These are phyloP conservation scores for Yamadazyma triangularis DNA, from an alignment of 1,139 yeast species.

Conservation along the genomic window DNA sequence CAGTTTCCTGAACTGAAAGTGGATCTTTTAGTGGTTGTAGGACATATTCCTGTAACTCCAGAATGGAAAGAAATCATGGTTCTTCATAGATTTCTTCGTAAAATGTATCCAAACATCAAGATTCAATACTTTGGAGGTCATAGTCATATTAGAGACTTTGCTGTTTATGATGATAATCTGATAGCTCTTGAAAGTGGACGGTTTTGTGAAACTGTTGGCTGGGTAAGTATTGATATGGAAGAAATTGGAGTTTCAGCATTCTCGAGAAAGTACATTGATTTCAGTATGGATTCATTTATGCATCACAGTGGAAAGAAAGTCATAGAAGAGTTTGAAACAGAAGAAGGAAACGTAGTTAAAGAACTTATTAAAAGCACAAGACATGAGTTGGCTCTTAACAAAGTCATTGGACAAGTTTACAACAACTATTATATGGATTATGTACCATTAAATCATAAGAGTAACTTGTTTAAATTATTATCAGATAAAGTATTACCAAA, in stretches of 20 bases:
- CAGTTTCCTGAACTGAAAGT: slow-evolving; percentile 39
- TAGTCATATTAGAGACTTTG: slow-evolving; percentile 85
- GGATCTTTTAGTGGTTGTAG: slow-evolving; percentile 67
- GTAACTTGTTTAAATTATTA: slow-evolving; percentile 59
- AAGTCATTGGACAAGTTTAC: slow-evolving; percentile 61
- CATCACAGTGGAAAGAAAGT: slow-evolving; percentile 47
- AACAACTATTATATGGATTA: slow-evolving; percentile 61
- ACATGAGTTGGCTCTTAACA: slow-evolving; percentile 48
- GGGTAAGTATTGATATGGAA: slow-evolving; percentile 58
- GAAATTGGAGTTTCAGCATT: slow-evolving; percentile 18
- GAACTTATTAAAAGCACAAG: slow-evolving; percentile 43
- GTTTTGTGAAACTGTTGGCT: slow-evolving; percentile 89
- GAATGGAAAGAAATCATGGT: slow-evolving; percentile 51
- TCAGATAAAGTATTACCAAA: slow-evolving; percentile 56
- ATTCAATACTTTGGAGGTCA: slow-evolving; percentile 95
- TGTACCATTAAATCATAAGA: slow-evolving; percentile 59
- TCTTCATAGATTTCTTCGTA: slow-evolving; percentile 53
- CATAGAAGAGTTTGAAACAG: slow-evolving; percentile 37
- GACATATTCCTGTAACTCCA: slow-evolving; percentile 74
- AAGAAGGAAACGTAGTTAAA: slow-evolving; percentile 48
- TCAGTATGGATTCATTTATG: slow-evolving; percentile 64
- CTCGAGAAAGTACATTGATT: slow-evolving; percentile 73
- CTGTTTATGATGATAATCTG: slow-evolving; percentile 59
- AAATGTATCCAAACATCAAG: slow-evolving; percentile 52
- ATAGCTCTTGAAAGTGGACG: slow-evolving; percentile 88